Conservation (phyloP, 2,329 filamentous ascomycete genomes). For the Penicillium sp. region DNA sequence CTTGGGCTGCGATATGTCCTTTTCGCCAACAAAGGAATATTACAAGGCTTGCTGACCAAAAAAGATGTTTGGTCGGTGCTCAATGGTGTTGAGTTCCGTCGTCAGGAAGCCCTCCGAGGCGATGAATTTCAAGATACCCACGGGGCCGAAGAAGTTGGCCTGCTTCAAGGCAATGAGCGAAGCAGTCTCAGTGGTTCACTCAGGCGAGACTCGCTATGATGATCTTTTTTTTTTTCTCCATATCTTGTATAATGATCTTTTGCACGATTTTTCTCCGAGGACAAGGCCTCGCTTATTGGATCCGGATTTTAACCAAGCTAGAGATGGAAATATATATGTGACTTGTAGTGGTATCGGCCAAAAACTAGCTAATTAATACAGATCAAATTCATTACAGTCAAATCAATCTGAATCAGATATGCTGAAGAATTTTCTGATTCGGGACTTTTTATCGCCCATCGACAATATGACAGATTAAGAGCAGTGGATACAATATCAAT, state of each 20-base stretch:
- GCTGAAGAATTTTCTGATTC: neutral
- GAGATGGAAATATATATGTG: neutral
- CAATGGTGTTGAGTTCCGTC: conserved; percentile 71
- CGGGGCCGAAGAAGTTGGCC: conserved; percentile 44
- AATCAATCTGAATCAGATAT: neutral
- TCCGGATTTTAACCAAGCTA: neutral
- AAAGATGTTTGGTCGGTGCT: conserved; percentile 97
- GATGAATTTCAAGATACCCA: conserved; percentile 35
- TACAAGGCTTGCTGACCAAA: conserved; percentile 90
- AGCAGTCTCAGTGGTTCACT: conserved; percentile 42
- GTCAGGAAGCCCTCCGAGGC: conserved; percentile 40
- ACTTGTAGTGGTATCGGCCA: neutral
- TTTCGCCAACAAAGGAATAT: conserved; percentile 78
- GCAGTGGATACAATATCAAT: no score
- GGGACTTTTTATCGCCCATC: no score
- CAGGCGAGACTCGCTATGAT: conserved; percentile 40
- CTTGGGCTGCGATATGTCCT: conserved; percentile 89
- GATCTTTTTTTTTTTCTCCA: neutral
- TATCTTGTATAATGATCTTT: conserved; percentile 8
- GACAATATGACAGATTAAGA: no score
- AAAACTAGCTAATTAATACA: neutral
- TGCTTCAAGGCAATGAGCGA: conserved; percentile 45
- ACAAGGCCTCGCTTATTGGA: conserved; percentile 6
- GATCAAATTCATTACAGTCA: neutral
- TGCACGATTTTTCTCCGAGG: conserved; percentile 12